These are phyloP conservation scores for Castanea mollissima DNA, from an alignment of 306 rosid genomes.

Conservation along the genomic window DNA sequence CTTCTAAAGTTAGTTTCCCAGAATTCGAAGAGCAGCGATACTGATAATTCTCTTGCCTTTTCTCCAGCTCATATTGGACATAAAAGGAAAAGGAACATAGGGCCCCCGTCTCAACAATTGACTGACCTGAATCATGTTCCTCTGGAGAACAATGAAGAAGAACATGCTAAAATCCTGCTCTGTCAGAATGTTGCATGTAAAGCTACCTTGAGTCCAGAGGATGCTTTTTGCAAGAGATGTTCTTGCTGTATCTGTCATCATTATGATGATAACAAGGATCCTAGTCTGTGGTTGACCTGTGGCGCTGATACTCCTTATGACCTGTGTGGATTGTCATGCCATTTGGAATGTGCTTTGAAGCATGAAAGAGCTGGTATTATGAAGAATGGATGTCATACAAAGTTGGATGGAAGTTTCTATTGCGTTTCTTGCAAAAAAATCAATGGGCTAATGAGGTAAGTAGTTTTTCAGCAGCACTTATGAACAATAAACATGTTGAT, in stretches of 20 bases:
- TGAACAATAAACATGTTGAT: background rate
- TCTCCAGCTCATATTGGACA: conserved; percentile 42
- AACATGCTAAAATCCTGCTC: conserved; percentile 30
- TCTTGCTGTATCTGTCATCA: conserved; percentile 81
- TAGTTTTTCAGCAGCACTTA: conserved; percentile 8
- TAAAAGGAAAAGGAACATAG: conserved; percentile 53
- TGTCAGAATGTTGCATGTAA: conserved; percentile 81
- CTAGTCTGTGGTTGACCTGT: conserved; percentile 92
- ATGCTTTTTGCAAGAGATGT: conserved; percentile 87
- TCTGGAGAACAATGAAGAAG: conserved; percentile 42
- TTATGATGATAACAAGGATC: conserved; percentile 94
- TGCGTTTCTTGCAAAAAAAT: conserved; percentile 77
- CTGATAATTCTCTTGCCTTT: conserved; percentile 24
- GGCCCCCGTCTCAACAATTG: conserved; percentile 26
- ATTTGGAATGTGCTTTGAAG: conserved; percentile 87
- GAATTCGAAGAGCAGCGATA: conserved; percentile 38
- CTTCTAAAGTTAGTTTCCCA: conserved; percentile 67
- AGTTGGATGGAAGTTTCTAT: conserved; percentile 74
- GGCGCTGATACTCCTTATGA: conserved; percentile 43
- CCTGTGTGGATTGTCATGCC: conserved; percentile 87
- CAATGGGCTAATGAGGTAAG: conserved; percentile 80
- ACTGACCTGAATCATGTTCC: conserved; percentile 34
- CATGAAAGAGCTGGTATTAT: conserved; percentile 59
- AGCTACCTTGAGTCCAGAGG: conserved; percentile 60
- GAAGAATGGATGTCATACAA: conserved; percentile 42